Conservation (phyloP, 805 yeast species). For the Myxozyma kluyveri region DNA sequence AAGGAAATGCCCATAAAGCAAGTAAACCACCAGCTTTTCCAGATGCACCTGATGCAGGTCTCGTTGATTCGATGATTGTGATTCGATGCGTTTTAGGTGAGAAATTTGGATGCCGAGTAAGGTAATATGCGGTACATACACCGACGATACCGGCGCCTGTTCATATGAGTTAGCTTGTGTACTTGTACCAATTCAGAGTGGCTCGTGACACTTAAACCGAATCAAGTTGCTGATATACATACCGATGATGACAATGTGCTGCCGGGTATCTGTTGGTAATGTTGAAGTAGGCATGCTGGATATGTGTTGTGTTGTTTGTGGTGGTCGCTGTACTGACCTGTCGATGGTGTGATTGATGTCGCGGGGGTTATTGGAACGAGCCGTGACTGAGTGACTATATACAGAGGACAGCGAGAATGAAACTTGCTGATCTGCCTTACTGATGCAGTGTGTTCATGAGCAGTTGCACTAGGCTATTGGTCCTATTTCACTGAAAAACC, state of each 20-base stretch:
- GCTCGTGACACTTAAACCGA: neutral
- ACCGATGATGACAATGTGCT: slow-evolving; percentile 81
- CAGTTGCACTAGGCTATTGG: too few relatives aligned
- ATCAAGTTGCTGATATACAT: slow-evolving; percentile 14
- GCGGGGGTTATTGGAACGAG: slow-evolving; percentile 5
- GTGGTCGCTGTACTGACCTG: too few relatives aligned
- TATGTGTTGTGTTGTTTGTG: too few relatives aligned
- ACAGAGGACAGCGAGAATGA: too few relatives aligned
- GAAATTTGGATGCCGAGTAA: slow-evolving; percentile 78
- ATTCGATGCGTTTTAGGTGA: slow-evolving; percentile 72
- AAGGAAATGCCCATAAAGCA: slow-evolving; percentile 97
- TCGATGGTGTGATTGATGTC: too few relatives aligned
- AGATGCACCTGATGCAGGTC: slow-evolving; percentile 96
- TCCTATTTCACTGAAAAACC: too few relatives aligned
- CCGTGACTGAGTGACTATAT: slow-evolving; percentile 4
- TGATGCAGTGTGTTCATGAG: too few relatives aligned
- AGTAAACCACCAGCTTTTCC: slow-evolving; percentile 97
- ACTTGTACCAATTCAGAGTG: neutral
- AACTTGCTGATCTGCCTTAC: too few relatives aligned
- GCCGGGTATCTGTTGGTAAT: slow-evolving; percentile 15
- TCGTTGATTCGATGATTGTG: slow-evolving; percentile 78
- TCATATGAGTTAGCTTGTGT: neutral
- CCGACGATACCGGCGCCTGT: slow-evolving; percentile 88
- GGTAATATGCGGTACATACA: slow-evolving; percentile 86
- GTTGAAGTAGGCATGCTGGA: slow-evolving; percentile 5